These are phyloP conservation scores for Globisporangium parvum DNA, from an alignment of 352 stramenopile species.

Conservation along the genomic window DNA sequence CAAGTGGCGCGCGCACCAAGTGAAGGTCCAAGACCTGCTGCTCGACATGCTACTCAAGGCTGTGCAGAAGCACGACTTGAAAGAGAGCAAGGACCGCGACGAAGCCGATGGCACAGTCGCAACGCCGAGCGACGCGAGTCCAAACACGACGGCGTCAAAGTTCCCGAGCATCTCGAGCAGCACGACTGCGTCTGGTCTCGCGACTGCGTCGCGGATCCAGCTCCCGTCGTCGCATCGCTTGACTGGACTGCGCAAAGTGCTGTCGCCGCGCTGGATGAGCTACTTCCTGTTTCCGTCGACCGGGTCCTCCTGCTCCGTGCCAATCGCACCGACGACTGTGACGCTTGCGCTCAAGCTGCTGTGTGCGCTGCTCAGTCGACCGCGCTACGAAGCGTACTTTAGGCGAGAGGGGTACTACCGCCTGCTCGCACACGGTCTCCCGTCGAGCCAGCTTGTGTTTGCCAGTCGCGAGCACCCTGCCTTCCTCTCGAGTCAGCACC, in stretches of 20 bases:
- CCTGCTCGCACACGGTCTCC: slow-evolving; percentile 52
- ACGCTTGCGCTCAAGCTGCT: slow-evolving; percentile 48
- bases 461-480: neutral
- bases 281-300: slow-evolving; percentile 48
- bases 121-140: slow-evolving; percentile 1
- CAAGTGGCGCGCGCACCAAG: slow-evolving; percentile 23
- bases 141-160: neutral
- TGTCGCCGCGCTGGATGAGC: slow-evolving; percentile 57
- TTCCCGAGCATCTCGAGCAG: slow-evolving; percentile 6
- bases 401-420: slow-evolving; percentile 69
- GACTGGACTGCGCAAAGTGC: slow-evolving; percentile 51
- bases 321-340: slow-evolving; percentile 41
- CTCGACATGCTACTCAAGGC: slow-evolving; percentile 59
- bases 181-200: slow-evolving; percentile 1
- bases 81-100: slow-evolving; percentile 48
- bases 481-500: neutral
- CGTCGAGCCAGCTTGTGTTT: slow-evolving; percentile 26
- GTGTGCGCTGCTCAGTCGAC: slow-evolving; percentile 31
- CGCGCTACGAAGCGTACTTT: slow-evolving; percentile 47
- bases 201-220: slow-evolving; percentile 33
- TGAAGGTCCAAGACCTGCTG: slow-evolving; percentile 51
- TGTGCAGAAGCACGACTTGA: slow-evolving; percentile 68
- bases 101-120: slow-evolving; percentile 22
- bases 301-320: slow-evolving; percentile 9
- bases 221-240: slow-evolving; percentile 34